phyloP scores from a whole-genome alignment of 2,329 filamentous ascomycete species.

The Diaporthe velutina region DNA sequence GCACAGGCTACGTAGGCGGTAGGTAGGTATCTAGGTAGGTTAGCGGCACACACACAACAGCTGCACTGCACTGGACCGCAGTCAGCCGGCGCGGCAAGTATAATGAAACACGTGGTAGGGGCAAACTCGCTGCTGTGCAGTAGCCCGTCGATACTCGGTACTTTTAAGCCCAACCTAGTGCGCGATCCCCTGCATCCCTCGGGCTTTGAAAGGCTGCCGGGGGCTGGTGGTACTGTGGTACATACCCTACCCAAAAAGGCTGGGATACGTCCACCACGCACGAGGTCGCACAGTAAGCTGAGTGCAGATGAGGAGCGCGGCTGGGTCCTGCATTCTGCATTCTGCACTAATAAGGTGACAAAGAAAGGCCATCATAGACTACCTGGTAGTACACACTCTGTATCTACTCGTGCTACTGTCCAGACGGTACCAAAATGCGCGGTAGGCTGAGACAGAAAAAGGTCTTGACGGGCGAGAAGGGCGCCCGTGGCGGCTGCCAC shows the following conservation, averaged over 20 bases:
- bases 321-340: not conserved
- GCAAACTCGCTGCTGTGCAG: slow-evolving; percentile 32
- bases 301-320: slow-evolving; percentile 9
- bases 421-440: not conserved
- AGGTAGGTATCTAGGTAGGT: too few relatives aligned
- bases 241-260: not conserved
- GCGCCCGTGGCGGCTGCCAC: not conserved
- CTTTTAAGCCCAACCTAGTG: slow-evolving; percentile 20
- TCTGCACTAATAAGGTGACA: slow-evolving; percentile 13
- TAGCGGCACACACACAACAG: not conserved
- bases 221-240: not conserved
- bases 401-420: too few relatives aligned
- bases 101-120: slow-evolving; percentile 32
- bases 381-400: not conserved
- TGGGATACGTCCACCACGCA: not conserved
- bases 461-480: not conserved
- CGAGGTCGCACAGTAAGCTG: not conserved
- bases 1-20: not conserved
- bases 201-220: slow-evolving; percentile 27
- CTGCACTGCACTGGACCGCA: slow-evolving; percentile 9
- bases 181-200: slow-evolving; percentile 26
- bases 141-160: slow-evolving; percentile 26
- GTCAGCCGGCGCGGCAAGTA: slow-evolving; percentile 25
- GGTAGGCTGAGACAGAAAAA: slow-evolving; percentile 18
- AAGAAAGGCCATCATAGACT: not conserved